Evolutionary conservation across 306 rosid species (phyloP).

Genomic region (Inga leiocalycina): DNA sequence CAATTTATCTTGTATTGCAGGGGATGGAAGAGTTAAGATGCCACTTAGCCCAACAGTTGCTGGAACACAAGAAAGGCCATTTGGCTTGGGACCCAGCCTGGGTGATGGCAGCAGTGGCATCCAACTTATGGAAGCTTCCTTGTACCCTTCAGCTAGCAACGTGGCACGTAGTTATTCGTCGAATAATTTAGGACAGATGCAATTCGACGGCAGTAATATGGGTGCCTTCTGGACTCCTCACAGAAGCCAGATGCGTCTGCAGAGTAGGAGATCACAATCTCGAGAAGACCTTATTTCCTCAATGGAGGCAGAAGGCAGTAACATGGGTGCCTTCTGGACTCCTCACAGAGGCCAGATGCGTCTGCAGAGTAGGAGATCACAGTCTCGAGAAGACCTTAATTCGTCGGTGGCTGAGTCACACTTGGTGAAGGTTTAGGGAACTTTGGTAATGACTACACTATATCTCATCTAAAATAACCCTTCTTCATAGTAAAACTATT

Average conservation of each 20-base stretch:
- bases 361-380: conserved; percentile 94
- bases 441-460: conserved; percentile 48
- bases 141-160: conserved; percentile 62
- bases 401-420: conserved; percentile 77
- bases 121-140: conserved; percentile 72
- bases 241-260: conserved; percentile 88
- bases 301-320: conserved; percentile 56
- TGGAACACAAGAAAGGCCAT: conserved; percentile 60
- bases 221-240: conserved; percentile 83
- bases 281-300: conserved; percentile 90
- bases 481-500: conserved; percentile 17
- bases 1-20: conserved; percentile 43
- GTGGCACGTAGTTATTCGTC: conserved; percentile 87
- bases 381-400: conserved; percentile 92
- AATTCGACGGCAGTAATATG: conserved; percentile 56
- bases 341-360: conserved; percentile 88
- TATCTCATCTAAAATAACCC: conserved; percentile 28
- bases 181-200: conserved; percentile 84
- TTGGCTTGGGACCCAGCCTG: conserved; percentile 54
- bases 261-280: conserved; percentile 95
- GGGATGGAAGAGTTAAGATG: conserved; percentile 85
- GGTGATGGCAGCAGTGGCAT: conserved; percentile 51
- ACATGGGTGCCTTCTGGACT: conserved; percentile 72
- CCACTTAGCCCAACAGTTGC: conserved; percentile 87
- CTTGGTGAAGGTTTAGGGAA: conserved; percentile 69